Evolutionary conservation across 2,329 filamentous ascomycete genomes (phyloP).

Genomic region (Zymoseptoria passerinii): DNA sequence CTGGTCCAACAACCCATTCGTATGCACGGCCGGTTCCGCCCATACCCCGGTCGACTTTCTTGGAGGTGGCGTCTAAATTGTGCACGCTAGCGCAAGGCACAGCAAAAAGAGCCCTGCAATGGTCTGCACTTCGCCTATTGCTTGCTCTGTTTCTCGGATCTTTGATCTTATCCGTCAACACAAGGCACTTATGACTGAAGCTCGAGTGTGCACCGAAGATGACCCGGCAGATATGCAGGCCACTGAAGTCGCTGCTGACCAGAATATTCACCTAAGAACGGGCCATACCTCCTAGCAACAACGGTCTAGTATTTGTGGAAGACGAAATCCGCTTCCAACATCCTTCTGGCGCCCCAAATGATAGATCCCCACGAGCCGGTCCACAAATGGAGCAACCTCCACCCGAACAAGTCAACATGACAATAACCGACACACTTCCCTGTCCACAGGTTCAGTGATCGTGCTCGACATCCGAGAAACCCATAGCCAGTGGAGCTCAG

Average conservation of each 20-base stretch:
- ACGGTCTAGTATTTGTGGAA: not conserved
- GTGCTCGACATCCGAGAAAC: not conserved
- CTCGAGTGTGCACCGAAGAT: not conserved
- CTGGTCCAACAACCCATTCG: not conserved
- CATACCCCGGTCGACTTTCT: not conserved
- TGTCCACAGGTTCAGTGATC: not conserved
- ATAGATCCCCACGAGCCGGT: not conserved
- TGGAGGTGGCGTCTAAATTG: not conserved
- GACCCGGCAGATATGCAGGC: too few species aligned
- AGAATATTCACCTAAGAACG: not conserved
- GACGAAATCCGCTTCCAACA: not conserved
- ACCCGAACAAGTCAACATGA: not conserved
- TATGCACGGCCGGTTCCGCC: not conserved
- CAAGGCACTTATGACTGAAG: not conserved
- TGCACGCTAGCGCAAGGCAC: not conserved
- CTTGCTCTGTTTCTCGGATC: not conserved
- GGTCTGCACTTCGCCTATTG: not conserved
- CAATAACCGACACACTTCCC: not conserved
- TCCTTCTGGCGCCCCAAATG: not conserved
- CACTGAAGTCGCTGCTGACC: too few species aligned
- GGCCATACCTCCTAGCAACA: not conserved
- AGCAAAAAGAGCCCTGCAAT: not conserved
- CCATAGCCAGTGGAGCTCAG: not conserved
- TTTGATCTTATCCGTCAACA: not conserved
- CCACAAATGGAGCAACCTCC: not conserved